Evolutionary conservation across 2,329 filamentous ascomycete genomes (phyloP), one percentile per base, ranked within the genome.

Genomic region (Nannizziopsis arthrosporioides): DNA sequence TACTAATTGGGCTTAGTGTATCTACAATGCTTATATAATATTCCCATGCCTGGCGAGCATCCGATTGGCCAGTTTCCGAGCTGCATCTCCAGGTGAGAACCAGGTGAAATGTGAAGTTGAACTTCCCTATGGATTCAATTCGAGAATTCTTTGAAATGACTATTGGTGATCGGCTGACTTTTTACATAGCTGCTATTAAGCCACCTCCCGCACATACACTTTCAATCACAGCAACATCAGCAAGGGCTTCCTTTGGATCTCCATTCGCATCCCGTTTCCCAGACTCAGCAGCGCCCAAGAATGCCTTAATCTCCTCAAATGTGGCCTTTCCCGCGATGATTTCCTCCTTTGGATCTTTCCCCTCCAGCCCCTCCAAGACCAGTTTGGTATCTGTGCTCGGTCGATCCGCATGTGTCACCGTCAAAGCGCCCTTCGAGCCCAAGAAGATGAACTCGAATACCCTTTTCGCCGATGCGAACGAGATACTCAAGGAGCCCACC

Each of bases 241-340:
- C 66, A 57, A 77, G 55, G 15, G 74, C 74, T 61, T 78, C 71
- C 67, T 2, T 73, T 70, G 10, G 63, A 67, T 57, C 75, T 71
- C 53, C 61, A 48, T 37, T 55, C 18, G 42, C 31, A 34, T 52
- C 50, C 10, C 32, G 12, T 19, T 38, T 46, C 5, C 50, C 47
- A 10, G 30, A 32, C 22, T 19, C 50, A 14, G 43, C 37, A n/a
- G 42, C 36, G 2, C 22, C 37, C 37, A 52, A 18, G 43, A 52
- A 52, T 6, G 47, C 50, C 48, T 46, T 47, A 17, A 52, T 62
- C 46, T 61, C 57, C 49, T 76, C 65, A 35, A 56, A 53, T 37
- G 59, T 63, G 2, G 70, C 73, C 19, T 59, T 59, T 2, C 59
- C 57, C 2, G 70, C 72, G 43, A 64, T 66, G n/a, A 37, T 17